These are phyloP conservation scores for Thermothielavioides terrestris DNA, from an alignment of 495 filamentous ascomycete species.

Conservation along the genomic window DNA sequence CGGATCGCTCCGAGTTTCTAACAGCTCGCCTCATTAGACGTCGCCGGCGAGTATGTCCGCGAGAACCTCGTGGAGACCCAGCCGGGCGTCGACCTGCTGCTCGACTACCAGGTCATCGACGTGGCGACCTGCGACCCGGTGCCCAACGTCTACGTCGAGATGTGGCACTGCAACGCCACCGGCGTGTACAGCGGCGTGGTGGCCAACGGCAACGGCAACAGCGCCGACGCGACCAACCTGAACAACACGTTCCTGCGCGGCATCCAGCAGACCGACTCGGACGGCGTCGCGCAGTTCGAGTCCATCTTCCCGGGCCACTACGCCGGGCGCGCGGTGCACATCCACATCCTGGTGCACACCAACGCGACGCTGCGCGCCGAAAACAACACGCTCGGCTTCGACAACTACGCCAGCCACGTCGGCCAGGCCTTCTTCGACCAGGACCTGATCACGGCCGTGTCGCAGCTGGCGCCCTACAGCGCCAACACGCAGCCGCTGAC, in stretches of 20 bases:
- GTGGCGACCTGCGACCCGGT: conserved; percentile 50
- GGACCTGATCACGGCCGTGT: conserved; percentile 46
- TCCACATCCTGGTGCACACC: conserved; percentile 39
- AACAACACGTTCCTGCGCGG: conserved; percentile 45
- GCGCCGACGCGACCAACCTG: conserved; percentile 39
- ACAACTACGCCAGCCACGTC: conserved; percentile 43
- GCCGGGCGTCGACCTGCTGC: conserved; percentile 45
- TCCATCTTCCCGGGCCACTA: conserved; percentile 52
- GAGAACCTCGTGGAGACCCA: conserved; percentile 47
- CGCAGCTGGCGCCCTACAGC: conserved; percentile 46
- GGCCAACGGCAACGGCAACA: conserved; percentile 41
- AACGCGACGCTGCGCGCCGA: conserved; percentile 31
- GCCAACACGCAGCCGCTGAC: conserved; percentile 46
- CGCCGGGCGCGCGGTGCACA: conserved; percentile 37
- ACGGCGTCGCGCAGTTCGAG: conserved; percentile 44
- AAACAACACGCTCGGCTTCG: conserved; percentile 45
- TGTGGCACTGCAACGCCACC: conserved; percentile 44
- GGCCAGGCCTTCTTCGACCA: conserved; percentile 59
- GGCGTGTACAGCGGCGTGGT: conserved; percentile 50
- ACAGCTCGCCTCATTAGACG: conserved; percentile 21
- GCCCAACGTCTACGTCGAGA: conserved; percentile 48
- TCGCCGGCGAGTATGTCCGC: conserved; percentile 43
- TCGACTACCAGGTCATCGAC: conserved; percentile 56
- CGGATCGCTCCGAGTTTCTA: background rate
- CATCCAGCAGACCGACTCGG: conserved; percentile 37